Evolutionary conservation across 495 filamentous ascomycete genomes (phyloP).

Genomic region (Bacidia gigantensis): DNA sequence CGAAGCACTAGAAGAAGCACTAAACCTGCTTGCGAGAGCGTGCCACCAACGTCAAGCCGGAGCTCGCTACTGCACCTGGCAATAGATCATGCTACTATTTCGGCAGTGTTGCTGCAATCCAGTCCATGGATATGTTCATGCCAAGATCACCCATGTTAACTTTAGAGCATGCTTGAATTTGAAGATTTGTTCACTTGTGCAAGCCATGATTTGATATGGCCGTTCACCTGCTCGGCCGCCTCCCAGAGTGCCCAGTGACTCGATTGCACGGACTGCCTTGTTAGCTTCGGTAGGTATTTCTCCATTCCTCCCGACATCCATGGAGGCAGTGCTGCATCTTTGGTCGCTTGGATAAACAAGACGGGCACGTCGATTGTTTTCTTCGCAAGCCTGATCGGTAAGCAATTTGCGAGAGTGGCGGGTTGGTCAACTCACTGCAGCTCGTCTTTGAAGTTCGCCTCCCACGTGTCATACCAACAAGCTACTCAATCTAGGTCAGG

Average conservation of each 20-base stretch:
- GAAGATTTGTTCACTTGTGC: conserved; percentile 21
- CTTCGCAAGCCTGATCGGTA: conserved; percentile 20
- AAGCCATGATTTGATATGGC: conserved; percentile 33
- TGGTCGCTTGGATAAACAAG: conserved; percentile 59
- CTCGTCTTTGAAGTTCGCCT: conserved; percentile 69
- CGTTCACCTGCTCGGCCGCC: conserved; percentile 43
- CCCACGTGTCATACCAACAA: conserved; percentile 68
- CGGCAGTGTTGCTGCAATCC: no score
- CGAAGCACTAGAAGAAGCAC: no score
- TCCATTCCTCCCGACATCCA: conserved; percentile 55
- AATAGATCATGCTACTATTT: neutral
- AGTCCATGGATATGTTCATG: no score
- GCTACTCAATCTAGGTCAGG: conserved; percentile 24
- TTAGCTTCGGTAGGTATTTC: conserved; percentile 45
- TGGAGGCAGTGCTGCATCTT: conserved; percentile 54
- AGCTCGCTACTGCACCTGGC: neutral
- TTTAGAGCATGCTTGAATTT: no score
- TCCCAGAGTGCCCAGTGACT: conserved; percentile 62
- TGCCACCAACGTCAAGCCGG: neutral
- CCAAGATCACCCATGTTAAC: no score
- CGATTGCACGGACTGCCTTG: conserved; percentile 41
- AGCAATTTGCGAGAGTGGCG: neutral
- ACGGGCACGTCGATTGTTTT: conserved; percentile 49
- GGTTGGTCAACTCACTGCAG: conserved; percentile 26
- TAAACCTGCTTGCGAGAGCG: neutral